A percentile compares a stretch with the other conserved stretches of the same genome.
Evolutionary conservation across 306 rosid genomes (phyloP).

Genomic region (Rubus idaeus): DNA sequence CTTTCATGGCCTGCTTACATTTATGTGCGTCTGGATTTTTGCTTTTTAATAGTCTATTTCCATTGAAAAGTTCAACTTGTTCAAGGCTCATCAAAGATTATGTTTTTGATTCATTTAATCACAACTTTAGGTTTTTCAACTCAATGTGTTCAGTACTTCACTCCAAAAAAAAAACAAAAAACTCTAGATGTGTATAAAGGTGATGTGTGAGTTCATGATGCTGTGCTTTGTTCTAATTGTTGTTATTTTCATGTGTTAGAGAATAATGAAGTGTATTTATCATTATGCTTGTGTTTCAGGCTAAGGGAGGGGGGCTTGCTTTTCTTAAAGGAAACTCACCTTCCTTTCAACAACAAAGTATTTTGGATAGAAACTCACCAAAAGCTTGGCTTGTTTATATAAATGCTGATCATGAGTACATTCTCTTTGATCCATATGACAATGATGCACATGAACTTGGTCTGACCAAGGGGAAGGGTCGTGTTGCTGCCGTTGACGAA

Average conservation of each 20-base stretch:
- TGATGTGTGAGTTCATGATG: not conserved
- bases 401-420: slow-evolving; percentile 73
- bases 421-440: slow-evolving; percentile 65
- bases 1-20: not conserved
- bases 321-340: slow-evolving; percentile 49
- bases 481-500: slow-evolving; percentile 50
- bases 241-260: not conserved
- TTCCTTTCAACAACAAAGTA: slow-evolving; percentile 29
- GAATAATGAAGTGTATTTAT: slow-evolving; percentile 1
- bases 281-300: slow-evolving; percentile 38
- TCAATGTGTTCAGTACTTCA: too few relatives aligned
- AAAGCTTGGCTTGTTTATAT: slow-evolving; percentile 58
- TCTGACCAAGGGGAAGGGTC: slow-evolving; percentile 35
- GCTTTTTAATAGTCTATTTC: not conserved
- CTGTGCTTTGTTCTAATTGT: not conserved
- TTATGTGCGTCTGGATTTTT: not conserved
- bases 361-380: slow-evolving; percentile 36
- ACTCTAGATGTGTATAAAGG: not conserved
- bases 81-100: not conserved
- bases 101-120: not conserved
- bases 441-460: slow-evolving; percentile 43
- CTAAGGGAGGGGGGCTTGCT: slow-evolving; percentile 80
- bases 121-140: not conserved
- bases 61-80: not conserved
- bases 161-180: too few relatives aligned